Evolutionary conservation across 257 asterid genomes (phyloP).

Genomic region (Capsicum chinense): DNA sequence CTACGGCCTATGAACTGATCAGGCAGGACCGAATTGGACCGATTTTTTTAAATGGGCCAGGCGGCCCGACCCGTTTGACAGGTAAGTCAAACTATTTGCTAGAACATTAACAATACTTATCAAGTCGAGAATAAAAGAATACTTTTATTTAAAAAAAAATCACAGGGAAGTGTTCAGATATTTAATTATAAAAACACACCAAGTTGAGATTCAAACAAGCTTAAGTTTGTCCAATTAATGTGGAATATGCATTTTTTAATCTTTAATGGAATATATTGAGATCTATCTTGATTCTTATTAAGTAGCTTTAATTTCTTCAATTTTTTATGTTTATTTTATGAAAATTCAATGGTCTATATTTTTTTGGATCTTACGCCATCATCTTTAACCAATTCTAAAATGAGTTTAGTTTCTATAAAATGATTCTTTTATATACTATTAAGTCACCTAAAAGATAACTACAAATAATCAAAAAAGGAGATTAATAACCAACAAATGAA

Average conservation of each 20-base stretch:
- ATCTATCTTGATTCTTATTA: background rate
- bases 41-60: no score
- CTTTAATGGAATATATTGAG: background rate
- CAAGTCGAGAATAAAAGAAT: no score
- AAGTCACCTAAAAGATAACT: background rate
- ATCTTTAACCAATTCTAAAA: background rate
- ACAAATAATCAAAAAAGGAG: background rate
- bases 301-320: background rate
- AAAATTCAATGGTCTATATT: background rate
- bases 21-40: no score
- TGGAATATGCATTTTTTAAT: no score
- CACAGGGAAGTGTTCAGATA: background rate
- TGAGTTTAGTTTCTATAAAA: background rate
- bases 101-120: no score
- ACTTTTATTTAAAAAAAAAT: no score
- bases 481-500: background rate
- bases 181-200: no score
- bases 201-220: background rate
- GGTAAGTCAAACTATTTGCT: no score
- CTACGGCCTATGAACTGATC: no score
- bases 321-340: background rate
- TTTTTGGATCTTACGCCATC: background rate
- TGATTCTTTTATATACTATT: background rate
- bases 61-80: no score
- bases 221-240: background rate